phyloP scores from a whole-genome alignment of 331 rosid genomes.

The Prunus yedoensis region DNA sequence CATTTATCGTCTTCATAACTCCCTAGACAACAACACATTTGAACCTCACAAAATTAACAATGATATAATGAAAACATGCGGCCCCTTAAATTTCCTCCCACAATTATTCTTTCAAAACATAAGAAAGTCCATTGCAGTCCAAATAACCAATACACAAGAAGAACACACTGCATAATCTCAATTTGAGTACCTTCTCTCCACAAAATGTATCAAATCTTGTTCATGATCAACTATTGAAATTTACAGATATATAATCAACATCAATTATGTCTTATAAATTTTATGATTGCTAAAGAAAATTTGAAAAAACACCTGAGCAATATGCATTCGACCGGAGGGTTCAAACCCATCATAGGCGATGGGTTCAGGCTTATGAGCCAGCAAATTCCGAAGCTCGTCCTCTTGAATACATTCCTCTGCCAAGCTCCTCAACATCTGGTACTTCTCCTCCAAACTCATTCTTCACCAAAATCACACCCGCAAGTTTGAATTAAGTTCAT shows the following conservation, averaged over 20 bases:
- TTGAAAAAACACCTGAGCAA: slow-evolving; percentile 60
- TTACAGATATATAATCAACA: not conserved
- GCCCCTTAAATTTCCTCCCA: not conserved
- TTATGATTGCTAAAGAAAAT: not conserved
- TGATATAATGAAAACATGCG: not conserved
- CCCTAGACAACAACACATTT: slow-evolving; percentile 44
- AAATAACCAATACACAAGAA: not conserved
- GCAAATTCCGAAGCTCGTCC: slow-evolving; percentile 68
- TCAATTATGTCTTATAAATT: not conserved
- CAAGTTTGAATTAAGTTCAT: not conserved
- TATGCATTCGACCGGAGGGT: slow-evolving; percentile 86
- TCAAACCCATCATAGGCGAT: slow-evolving; percentile 79
- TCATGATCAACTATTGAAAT: not conserved
- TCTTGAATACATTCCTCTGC: slow-evolving; percentile 88
- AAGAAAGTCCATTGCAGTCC: not conserved
- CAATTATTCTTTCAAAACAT: not conserved
- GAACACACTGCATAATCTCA: not conserved
- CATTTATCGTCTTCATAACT: slow-evolving; percentile 68
- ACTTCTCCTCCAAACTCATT: slow-evolving; percentile 52
- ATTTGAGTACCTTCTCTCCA: not conserved
- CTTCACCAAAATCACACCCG: slow-evolving; percentile 17
- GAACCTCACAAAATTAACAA: not conserved
- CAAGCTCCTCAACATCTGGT: slow-evolving; percentile 48
- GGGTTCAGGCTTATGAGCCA: slow-evolving; percentile 62
- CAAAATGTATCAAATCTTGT: not conserved